These are phyloP conservation scores for Ceratocystis smalleyi DNA, from an alignment of 2,329 filamentous ascomycete species.

Conservation along the genomic window DNA sequence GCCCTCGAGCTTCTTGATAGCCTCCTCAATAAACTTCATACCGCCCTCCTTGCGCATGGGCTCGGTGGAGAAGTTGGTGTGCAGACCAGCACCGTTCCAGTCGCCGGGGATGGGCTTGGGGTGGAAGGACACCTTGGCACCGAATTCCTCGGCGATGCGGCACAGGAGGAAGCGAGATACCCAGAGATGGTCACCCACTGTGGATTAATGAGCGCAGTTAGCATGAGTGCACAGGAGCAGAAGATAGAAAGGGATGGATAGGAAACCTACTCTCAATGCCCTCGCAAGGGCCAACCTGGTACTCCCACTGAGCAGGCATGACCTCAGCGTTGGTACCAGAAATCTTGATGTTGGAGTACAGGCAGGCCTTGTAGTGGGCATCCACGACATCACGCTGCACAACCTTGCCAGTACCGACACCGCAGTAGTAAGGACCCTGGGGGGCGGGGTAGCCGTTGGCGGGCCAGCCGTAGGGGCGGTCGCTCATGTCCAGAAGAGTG, in stretches of 20 bases:
- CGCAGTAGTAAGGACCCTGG: constrained; percentile 79
- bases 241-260: not conserved
- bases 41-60: constrained; percentile 82
- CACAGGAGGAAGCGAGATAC: constrained; percentile 65
- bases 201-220: not conserved
- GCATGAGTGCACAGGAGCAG: not conserved
- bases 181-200: constrained; percentile 94
- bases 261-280: constrained; percentile 60
- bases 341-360: constrained; percentile 77
- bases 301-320: constrained; percentile 96
- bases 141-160: constrained; percentile 91
- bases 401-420: constrained; percentile 92
- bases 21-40: constrained; percentile 84
- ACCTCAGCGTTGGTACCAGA: constrained; percentile 98
- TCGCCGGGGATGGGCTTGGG: constrained; percentile 87
- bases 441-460: constrained; percentile 72
- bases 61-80: constrained; percentile 84
- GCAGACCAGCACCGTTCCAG: constrained; percentile 92
- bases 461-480: constrained; percentile 68
- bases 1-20: constrained; percentile 67
- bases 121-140: constrained; percentile 84
- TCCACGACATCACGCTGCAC: constrained; percentile 97
- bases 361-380: constrained; percentile 43
- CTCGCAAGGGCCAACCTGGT: constrained; percentile 67
- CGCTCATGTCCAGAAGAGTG: constrained; percentile 58